Evolutionary conservation across 768 basidiomycete species (phyloP).

Genomic region (Glaciozyma antarctica): DNA sequence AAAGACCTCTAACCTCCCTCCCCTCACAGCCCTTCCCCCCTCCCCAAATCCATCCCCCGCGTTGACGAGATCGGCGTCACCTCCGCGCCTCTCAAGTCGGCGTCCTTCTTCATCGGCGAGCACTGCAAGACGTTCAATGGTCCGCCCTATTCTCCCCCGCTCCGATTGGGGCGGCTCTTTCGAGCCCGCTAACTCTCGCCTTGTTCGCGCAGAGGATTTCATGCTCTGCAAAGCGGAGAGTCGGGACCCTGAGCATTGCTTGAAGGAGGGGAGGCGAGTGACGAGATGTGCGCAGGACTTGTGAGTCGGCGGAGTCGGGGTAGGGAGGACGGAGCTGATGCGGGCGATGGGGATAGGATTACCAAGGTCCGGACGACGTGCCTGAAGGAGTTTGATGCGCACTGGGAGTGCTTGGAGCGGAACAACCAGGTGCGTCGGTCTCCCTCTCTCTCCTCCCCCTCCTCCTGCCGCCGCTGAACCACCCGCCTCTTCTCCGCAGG

Average conservation of each 20-base stretch:
- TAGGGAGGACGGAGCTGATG: not conserved
- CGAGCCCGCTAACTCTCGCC: not conserved
- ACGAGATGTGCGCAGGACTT: conserved; percentile 90
- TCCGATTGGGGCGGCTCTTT: not conserved
- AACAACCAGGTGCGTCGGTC: conserved; percentile 72
- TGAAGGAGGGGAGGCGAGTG: conserved; percentile 90
- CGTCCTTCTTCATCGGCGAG: conserved; percentile 92
- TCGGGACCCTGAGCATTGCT: conserved; percentile 78
- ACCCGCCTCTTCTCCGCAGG: conserved; percentile 45
- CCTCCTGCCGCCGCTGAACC: not conserved
- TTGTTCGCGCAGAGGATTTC: conserved; percentile 60
- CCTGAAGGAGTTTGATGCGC: conserved; percentile 69
- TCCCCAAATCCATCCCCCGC: conserved; percentile 51
- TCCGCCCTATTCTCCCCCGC: conserved; percentile 37
- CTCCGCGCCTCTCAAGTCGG: conserved; percentile 88
- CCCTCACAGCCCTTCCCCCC: conserved; percentile 37
- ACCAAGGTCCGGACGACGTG: conserved; percentile 90
- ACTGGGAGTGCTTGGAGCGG: conserved; percentile 88
- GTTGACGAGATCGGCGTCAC: conserved; percentile 81
- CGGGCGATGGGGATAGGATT: conserved; percentile 50
- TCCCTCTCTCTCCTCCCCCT: conserved; percentile 1
- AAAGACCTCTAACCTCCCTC: not conserved
- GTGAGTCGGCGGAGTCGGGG: conserved; percentile 43
- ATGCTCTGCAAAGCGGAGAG: conserved; percentile 96
- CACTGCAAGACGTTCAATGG: conserved; percentile 96